phyloP scores from a whole-genome alignment of 768 basidiomycete genomes.

The Lactarius deliciosus region DNA sequence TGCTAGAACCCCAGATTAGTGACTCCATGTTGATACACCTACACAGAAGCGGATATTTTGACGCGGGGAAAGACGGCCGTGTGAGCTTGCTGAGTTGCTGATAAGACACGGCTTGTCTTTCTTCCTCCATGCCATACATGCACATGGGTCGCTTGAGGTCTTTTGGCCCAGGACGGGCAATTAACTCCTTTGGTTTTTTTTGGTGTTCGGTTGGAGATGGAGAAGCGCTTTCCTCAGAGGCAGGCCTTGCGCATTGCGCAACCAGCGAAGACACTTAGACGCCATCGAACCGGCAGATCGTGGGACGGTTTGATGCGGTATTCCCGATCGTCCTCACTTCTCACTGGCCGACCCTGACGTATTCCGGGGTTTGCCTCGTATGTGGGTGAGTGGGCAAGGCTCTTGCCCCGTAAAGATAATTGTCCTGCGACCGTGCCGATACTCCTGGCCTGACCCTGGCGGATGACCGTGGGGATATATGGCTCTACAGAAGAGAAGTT shows the following conservation, averaged over 20 bases:
- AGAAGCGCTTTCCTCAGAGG: not conserved
- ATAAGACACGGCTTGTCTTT: not conserved
- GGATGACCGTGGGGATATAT: not conserved
- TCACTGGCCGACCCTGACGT: slow-evolving; percentile 5
- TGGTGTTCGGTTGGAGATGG: not conserved
- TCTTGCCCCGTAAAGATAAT: not conserved
- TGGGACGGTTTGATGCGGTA: not conserved
- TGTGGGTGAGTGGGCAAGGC: not conserved
- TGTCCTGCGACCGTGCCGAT: not conserved
- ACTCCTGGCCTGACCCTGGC: not conserved
- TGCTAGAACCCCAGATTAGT: not conserved
- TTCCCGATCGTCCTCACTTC: not conserved
- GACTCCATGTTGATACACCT: not conserved
- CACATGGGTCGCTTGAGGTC: not conserved
- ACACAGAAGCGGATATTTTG: not conserved
- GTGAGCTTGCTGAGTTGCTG: not conserved
- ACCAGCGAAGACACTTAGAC: not conserved
- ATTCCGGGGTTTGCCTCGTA: slow-evolving; percentile 9
- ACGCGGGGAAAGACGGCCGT: not conserved
- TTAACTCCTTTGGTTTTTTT: not conserved
- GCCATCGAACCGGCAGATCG: not conserved
- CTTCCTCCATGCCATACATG: not conserved
- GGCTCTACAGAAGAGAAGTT: not conserved
- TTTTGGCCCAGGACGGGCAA: not conserved
- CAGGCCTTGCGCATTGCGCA: not conserved